A percentile compares a stretch with the other conserved stretches of the same genome.
phyloP scores from a whole-genome alignment of 306 rosid genomes.

The Citrullus mucosospermus region DNA sequence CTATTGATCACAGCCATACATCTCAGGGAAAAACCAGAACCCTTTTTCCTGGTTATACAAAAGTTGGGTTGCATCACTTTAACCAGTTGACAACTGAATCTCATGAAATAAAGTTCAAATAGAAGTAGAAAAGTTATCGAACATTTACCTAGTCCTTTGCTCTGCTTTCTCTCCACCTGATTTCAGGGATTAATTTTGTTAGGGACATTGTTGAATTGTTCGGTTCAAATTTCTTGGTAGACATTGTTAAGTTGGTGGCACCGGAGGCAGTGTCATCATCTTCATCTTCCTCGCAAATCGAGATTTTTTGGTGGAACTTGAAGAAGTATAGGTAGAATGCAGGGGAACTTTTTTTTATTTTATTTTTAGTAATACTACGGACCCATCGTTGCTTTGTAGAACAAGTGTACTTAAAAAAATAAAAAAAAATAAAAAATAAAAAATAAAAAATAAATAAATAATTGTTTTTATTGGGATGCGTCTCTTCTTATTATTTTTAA shows the following conservation, averaged over 20 bases:
- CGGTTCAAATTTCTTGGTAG: too few species aligned
- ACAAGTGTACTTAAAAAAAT: too few species aligned
- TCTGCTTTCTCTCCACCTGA: conserved; percentile 21
- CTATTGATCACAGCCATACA: not conserved
- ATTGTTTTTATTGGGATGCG: too few species aligned
- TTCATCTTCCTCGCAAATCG: not conserved
- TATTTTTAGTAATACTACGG: too few species aligned
- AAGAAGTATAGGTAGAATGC: too few species aligned
- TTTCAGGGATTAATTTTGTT: conserved; percentile 22
- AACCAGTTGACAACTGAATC: too few species aligned
- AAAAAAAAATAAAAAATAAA: too few species aligned
- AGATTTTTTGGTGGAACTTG: too few species aligned
- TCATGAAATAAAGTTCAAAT: not conserved
- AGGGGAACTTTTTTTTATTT: too few species aligned
- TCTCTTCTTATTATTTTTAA: too few species aligned
- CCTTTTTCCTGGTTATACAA: not conserved
- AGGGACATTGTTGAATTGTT: not conserved
- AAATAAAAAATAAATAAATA: too few species aligned
- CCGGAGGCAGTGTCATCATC: not conserved
- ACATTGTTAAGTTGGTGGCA: not conserved
- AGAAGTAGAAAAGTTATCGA: not conserved
- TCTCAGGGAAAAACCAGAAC: not conserved
- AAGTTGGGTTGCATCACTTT: not conserved
- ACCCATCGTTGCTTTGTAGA: too few species aligned
- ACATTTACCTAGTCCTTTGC: conserved; percentile 20